Base-by-base conservation (phyloP, 371 early-diverging fungal genomes). In the Lichtheimia corymbifera region DNA sequence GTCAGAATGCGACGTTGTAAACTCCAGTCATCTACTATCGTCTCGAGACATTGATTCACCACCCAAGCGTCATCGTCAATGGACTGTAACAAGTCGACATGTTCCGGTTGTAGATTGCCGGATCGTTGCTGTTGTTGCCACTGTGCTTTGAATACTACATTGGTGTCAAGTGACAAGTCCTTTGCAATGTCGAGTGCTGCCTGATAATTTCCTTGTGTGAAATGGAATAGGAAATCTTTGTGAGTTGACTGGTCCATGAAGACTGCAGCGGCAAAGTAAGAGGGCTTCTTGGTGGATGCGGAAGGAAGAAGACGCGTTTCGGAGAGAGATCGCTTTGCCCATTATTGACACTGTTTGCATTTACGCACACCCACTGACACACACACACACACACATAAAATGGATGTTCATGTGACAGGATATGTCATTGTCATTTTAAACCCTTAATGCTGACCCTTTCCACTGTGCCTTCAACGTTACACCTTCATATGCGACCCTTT, bases 61-160 rank as follows among this genome's bases (percentile, higher is more conserved):
- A 90, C 87, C 90, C 90, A 93, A 35, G 79, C 74, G 44, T 82
- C 74, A 66, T 93, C 86, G 13, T 50, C 20, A 41, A 91, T 72
- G 35, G 72, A 76, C 11, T 72, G 67, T 15, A 93, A 68, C 9
- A 84, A 54, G 7, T 83, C 75, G 4, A 79, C 57, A 63, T 86
- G 77, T 20, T 73, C 65, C 1, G 0, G 62, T 49, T 18, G 83
- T 74, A 5, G 64, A 35, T 35, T 35, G 35, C 35, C 11, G 35
- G 35, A 35, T 35, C 35, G 35, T 72, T 47, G 25, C 27, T 43
- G 18, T 30, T 50, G 77, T 64, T 20, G 74, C 88, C 88, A 91
- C 63, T 83, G 87, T 4, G 85, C 71, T 67, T 91, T 86, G 59
- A 85, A 86, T 12, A 90, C 68, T 2, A 79, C 60, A 56, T 91